phyloP scores from a whole-genome alignment of 2,329 filamentous ascomycete species.

The Xylaria hypoxylon region DNA sequence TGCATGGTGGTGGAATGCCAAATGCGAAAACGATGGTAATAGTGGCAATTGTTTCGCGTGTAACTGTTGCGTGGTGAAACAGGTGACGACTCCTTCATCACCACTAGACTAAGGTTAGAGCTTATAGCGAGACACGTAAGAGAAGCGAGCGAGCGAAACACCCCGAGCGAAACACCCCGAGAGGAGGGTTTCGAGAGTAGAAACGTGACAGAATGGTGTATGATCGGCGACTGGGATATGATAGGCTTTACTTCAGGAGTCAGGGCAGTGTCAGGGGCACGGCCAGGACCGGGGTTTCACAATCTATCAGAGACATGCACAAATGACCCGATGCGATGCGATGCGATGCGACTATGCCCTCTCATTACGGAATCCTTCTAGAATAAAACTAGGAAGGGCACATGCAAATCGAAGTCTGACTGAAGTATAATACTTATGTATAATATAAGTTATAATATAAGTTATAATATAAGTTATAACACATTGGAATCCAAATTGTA shows the following conservation, averaged over 20 bases:
- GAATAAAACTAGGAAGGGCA: conserved; percentile 9
- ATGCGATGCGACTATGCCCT: not conserved
- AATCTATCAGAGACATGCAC: conserved; percentile 44
- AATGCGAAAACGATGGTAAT: conserved; percentile 2
- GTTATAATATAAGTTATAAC: too few relatives aligned
- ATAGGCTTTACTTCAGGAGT: conserved; percentile 29
- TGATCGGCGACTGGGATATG: conserved; percentile 44
- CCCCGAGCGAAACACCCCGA: too few relatives aligned
- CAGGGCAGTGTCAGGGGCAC: conserved; percentile 38
- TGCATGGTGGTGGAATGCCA: conserved; percentile 8
- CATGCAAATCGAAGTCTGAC: not conserved
- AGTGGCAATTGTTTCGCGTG: conserved; percentile 26
- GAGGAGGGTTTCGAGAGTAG: not conserved
- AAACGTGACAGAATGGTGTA: conserved; percentile 35
- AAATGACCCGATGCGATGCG: conserved; percentile 17
- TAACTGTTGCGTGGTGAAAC: conserved; percentile 31
- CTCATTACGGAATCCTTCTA: conserved; percentile 30
- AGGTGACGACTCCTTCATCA: conserved; percentile 25
- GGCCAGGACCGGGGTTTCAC: conserved; percentile 28
- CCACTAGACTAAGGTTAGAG: conserved; percentile 1
- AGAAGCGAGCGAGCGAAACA: not conserved
- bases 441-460: not conserved
- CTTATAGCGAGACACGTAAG: not conserved
- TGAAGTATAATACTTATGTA: not conserved
- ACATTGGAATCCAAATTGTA: not conserved